Base-by-base conservation (phyloP, 805 yeast genomes). In the Candida railenensis region DNA sequence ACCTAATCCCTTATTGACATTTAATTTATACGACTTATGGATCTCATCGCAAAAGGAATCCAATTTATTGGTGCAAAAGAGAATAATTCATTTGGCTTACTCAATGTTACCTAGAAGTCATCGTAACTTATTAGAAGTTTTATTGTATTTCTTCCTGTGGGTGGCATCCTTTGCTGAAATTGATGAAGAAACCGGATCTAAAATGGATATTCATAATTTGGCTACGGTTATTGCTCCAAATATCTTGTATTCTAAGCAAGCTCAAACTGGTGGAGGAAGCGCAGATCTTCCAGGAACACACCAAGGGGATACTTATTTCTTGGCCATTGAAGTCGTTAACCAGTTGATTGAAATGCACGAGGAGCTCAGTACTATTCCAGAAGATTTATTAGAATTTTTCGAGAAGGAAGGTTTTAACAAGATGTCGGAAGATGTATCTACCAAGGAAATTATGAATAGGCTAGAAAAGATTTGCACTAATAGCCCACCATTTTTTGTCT, bases 191-290 rank as follows among this genome's bases (percentile, higher is more conserved):
- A 80, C 82, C 19, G 78, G 78, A 0, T 89, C 97, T 2, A 94
- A 92, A 69, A 94, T 94, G 99, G 97, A 92, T 62, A 81, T 87
- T 30, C 96, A 90, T 61, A 94, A 94, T 63, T 74, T 94, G 52
- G 96, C 99, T 1, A 94, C 98, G 0, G 99, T 94, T 2, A 77
- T 94, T 42, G 87, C 97, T 0, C 99, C 99, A 1, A 94, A 91
- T 58, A 83, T 94, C 39, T 72, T 95, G 36, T 85, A 85, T 55
- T 66, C 85, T 1, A 78, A 76, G 50, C 80, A 76, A 11, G 57
- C 56, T 3, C 65, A 20, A 36, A 36, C 39, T 5, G 39, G 9
- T 18, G 16, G 39, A 19, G 39, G 39, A 12, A 18, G 22, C 18
- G 21, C 14, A 7, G 55, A 25, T 46, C 22, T 32, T 58, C 34